These are phyloP conservation scores for Sporisorium iseilematis-ciliati DNA, from an alignment of 1,284 basidiomycete genomes.

Conservation along the genomic window DNA sequence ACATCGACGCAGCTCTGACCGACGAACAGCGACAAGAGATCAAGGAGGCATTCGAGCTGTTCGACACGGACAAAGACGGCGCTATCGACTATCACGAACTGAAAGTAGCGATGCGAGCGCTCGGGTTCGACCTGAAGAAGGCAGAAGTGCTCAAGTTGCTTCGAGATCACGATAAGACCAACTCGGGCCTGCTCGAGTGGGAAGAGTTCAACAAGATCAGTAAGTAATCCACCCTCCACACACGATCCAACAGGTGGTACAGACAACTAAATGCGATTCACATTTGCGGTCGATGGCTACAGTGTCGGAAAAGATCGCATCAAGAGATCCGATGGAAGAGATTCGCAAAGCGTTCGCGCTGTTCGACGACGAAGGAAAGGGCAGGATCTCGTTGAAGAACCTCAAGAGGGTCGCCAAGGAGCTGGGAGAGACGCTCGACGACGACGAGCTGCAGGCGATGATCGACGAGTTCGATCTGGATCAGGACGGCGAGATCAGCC, in stretches of 20 bases:
- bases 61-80: slow-evolving; percentile 99
- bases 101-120: slow-evolving; percentile 96
- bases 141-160: slow-evolving; percentile 95
- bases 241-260: too few species aligned
- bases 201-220: slow-evolving; percentile 96
- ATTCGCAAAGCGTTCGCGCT: slow-evolving; percentile 93
- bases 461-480: slow-evolving; percentile 99
- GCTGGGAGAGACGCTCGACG: slow-evolving; percentile 93
- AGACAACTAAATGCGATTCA: background rate
- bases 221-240: too few species aligned
- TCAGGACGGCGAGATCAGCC: slow-evolving; percentile 96
- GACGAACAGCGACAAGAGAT: slow-evolving; percentile 98
- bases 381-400: slow-evolving; percentile 92
- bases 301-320: slow-evolving; percentile 95
- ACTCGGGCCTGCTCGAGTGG: slow-evolving; percentile 91
- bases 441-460: slow-evolving; percentile 99
- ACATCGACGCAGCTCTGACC: slow-evolving; percentile 73
- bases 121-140: slow-evolving; percentile 98
- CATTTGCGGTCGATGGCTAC: slow-evolving; percentile 4
- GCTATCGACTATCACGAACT: slow-evolving; percentile 87
- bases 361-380: slow-evolving; percentile 95
- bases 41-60: slow-evolving; percentile 98
- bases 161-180: slow-evolving; percentile 89
- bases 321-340: slow-evolving; percentile 95
- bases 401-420: slow-evolving; percentile 95